Conservation (phyloP, 345 rosid species). For the Clarkia xantiana region DNA sequence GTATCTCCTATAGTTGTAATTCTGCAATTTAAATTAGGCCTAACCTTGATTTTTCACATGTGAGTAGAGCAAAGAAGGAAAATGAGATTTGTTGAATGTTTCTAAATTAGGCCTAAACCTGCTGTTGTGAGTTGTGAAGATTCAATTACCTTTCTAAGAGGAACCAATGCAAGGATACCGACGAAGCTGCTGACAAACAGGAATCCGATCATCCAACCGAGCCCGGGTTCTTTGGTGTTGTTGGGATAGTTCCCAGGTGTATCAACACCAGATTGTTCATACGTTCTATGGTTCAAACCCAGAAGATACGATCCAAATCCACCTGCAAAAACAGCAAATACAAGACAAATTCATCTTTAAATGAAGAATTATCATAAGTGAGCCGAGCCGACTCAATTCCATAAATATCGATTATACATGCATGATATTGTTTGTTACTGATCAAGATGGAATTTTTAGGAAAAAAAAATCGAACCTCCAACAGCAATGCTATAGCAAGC, state of each 20-base stretch:
- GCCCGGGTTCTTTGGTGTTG: slow-evolving; percentile 65
- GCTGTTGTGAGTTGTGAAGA: background rate
- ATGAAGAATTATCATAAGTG: background rate
- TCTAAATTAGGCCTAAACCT: too few relatives aligned
- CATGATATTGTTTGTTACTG: background rate
- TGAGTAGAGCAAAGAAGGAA: too few relatives aligned
- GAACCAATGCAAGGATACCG: slow-evolving; percentile 33
- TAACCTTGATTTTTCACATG: too few relatives aligned
- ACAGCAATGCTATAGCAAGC: slow-evolving; percentile 87
- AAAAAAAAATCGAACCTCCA: slow-evolving; percentile 35
- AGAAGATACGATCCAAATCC: slow-evolving; percentile 88
- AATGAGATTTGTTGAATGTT: too few relatives aligned
- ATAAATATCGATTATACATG: background rate
- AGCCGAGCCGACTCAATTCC: too few relatives aligned
- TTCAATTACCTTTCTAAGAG: slow-evolving; percentile 29
- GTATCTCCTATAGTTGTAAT: too few relatives aligned
- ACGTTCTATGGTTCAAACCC: slow-evolving; percentile 60
- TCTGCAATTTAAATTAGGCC: too few relatives aligned
- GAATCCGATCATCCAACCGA: slow-evolving; percentile 41
- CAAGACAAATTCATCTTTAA: background rate
- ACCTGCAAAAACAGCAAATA: slow-evolving; percentile 27
- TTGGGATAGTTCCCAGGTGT: slow-evolving; percentile 52
- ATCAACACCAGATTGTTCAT: slow-evolving; percentile 48
- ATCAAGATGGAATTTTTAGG: background rate
- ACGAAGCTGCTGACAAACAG: slow-evolving; percentile 33